Evolutionary conservation across 805 yeast genomes (phyloP), one percentile per base, ranked within the genome.

Genomic region (Ogataea minuta): DNA sequence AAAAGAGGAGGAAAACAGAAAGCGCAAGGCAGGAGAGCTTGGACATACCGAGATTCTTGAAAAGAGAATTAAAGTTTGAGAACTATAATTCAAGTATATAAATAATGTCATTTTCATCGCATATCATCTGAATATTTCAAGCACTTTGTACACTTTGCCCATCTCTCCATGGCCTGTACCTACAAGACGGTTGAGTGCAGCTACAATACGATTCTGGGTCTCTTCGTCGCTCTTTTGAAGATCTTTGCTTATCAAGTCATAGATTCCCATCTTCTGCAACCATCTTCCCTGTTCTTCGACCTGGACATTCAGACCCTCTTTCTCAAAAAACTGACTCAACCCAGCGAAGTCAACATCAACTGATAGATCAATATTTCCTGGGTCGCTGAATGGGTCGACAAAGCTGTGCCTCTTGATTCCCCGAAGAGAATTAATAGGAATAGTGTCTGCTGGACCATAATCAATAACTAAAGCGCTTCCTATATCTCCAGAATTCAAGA

Each of bases 291-390:
- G 95, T 28, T 79, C 79, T 0, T 59, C 51, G 13, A 60, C 48
- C 23, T 43, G 52, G 9, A 52, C 53, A 23, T 44, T 48, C 31
- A 58, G 39, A 1, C 49, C 42, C 47, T 54, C 33, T 29, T 46
- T 41, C 34, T 40, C 31, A 13, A 68, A 58, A 28, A 74, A 64
- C 3, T 57, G 46, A 10, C 62, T 63, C 36, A 87, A 59, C 16
- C 82, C 81, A 20, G 68, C 72, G 56, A 87, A 87, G 58, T 87
- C 95, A 9, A 87, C 95, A 56, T 87, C 95, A 0, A 83, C 81
- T 0, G 95, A 84, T 21, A 87, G 66, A 63, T 87, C 95, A 3
- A 84, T 90, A 24, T 77, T 74, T 1, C 95, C 95, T 0, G 93
- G 93, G 10, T 70, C 68, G n/a, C 59, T 67, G 43, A 84, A 81